phyloP scores from a whole-genome alignment of 805 yeast species.

The Wickerhamiella australiensis region DNA sequence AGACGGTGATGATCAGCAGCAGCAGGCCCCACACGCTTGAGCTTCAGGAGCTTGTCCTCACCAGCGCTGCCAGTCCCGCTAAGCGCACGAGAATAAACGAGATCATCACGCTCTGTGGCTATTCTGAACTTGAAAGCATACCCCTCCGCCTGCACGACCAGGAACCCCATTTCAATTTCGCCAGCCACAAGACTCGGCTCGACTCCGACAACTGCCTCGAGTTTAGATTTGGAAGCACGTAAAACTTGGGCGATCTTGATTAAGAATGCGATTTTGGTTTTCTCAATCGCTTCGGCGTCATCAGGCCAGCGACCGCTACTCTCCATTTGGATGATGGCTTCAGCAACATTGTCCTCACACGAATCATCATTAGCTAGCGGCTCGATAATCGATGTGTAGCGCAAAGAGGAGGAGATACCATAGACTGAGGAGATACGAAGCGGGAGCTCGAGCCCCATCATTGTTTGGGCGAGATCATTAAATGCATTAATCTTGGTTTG shows the following conservation, averaged over 20 bases:
- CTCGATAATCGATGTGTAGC: conserved; percentile 61
- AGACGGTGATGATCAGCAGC: conserved; percentile 72
- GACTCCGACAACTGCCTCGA: conserved; percentile 43
- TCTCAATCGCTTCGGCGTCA: conserved; percentile 71
- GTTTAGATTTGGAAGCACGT: conserved; percentile 34
- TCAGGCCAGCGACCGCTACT: conserved; percentile 92
- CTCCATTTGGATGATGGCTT: conserved; percentile 76
- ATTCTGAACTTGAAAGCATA: conserved; percentile 71
- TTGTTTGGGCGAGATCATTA: conserved; percentile 38
- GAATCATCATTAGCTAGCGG: conserved; percentile 60
- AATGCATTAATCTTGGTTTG: conserved; percentile 33
- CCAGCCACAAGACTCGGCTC: conserved; percentile 35
- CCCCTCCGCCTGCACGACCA: conserved; percentile 61
- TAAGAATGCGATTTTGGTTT: conserved; percentile 81
- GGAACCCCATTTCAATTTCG: conserved; percentile 25
- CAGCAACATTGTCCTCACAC: conserved; percentile 41
- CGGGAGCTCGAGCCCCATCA: conserved; percentile 49
- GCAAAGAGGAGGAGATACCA: conserved; percentile 62
- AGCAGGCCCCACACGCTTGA: conserved; percentile 33
- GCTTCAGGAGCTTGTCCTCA: conserved; percentile 31
- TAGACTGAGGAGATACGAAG: conserved; percentile 55
- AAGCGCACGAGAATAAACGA: conserved; percentile 35
- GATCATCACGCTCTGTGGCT: conserved; percentile 72
- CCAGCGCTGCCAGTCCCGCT: conserved; percentile 26
- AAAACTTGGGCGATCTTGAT: conserved; percentile 48